Evolutionary conservation across 31 red algal species (phyloP).

Genomic region (Porphyra umbilicalis): DNA sequence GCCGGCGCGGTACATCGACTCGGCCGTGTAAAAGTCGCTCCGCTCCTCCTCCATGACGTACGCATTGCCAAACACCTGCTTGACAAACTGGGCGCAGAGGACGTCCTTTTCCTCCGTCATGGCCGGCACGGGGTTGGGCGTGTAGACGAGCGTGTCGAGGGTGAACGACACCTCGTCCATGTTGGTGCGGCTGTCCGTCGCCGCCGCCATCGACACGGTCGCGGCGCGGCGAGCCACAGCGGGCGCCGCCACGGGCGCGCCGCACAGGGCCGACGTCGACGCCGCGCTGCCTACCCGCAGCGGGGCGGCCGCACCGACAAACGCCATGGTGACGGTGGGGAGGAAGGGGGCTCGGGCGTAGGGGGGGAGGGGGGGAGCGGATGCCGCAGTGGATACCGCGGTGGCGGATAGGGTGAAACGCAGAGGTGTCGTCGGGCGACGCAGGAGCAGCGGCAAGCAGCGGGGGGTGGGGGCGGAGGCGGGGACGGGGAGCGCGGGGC

Average conservation of each 20-base stretch:
- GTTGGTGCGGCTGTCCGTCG: neutral
- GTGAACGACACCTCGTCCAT: conserved; percentile 18
- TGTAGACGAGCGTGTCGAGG: conserved; percentile 42
- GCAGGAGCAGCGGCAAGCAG: too few species aligned
- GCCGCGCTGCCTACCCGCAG: neutral
- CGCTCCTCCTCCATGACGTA: conserved; percentile 89
- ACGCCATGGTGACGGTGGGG: neutral
- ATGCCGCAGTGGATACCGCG: too few species aligned
- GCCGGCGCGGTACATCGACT: conserved; percentile 75
- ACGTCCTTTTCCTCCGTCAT: conserved; percentile 52
- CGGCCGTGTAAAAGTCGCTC: conserved; percentile 47
- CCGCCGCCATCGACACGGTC: neutral
- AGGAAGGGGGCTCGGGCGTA: neutral
- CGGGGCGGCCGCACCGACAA: neutral
- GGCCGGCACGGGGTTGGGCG: conserved; percentile 31
- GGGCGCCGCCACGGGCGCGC: neutral
- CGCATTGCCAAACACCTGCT: conserved; percentile 89
- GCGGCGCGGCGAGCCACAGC: neutral
- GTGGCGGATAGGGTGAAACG: too few species aligned
- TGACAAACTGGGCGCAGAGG: conserved; percentile 34
- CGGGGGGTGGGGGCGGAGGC: too few species aligned
- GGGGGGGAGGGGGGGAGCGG: neutral
- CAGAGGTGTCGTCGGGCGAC: too few species aligned
- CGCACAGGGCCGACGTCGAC: neutral
- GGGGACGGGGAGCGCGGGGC: too few species aligned